phyloP scores from a whole-genome alignment of 768 basidiomycete genomes.

The Pilatotrama ljubarskyi region DNA sequence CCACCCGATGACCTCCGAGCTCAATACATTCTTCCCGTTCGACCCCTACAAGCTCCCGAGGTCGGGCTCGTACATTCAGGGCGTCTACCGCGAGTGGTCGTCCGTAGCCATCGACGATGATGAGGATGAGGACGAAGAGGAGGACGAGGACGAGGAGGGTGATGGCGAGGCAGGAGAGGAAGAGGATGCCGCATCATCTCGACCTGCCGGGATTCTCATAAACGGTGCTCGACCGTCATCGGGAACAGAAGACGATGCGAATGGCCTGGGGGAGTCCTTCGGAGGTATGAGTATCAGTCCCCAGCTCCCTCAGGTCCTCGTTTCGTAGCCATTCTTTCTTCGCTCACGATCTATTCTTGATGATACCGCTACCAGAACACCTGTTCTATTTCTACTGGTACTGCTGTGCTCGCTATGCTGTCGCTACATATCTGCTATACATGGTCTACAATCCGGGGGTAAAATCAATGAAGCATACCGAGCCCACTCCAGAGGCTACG shows the following conservation, averaged over 20 bases:
- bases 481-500: not conserved
- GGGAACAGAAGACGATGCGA: slow-evolving; percentile 39
- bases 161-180: not conserved
- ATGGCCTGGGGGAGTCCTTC: slow-evolving; percentile 64
- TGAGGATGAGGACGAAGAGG: slow-evolving; percentile 69
- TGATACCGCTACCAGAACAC: not conserved
- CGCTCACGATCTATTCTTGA: not conserved
- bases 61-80: slow-evolving; percentile 74
- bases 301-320: not conserved
- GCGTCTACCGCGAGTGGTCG: slow-evolving; percentile 89
- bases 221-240: slow-evolving; percentile 25
- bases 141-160: slow-evolving; percentile 53
- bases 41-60: slow-evolving; percentile 92
- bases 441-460: not conserved
- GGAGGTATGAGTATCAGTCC: slow-evolving; percentile 88
- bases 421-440: not conserved
- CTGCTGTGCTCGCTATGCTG: slow-evolving; percentile 4
- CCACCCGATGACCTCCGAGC: slow-evolving; percentile 55
- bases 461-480: not conserved
- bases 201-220: slow-evolving; percentile 17
- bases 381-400: not conserved
- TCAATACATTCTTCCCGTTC: slow-evolving; percentile 97
- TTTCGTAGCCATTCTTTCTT: not conserved
- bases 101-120: slow-evolving; percentile 71
- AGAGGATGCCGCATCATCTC: not conserved